Evolutionary conservation across 1,284 basidiomycete species (phyloP), one percentile per base, ranked within the genome.

Genomic region (Cryptococcus sp.): DNA sequence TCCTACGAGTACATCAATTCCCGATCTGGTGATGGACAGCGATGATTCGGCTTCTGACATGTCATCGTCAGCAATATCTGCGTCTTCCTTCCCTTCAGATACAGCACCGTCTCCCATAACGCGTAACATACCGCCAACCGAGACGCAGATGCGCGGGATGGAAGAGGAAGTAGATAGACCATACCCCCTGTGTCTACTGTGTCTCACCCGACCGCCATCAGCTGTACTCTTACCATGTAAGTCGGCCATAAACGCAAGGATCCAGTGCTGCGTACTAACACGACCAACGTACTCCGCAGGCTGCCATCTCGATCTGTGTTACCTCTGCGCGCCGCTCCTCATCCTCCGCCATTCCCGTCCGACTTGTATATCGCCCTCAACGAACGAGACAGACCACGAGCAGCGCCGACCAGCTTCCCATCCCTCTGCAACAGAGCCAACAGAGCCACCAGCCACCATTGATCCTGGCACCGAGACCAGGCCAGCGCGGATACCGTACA

Each of bases 251-350:
- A n/a, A 16, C 19, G 3, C 53, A 47, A n/a, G 23, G 19, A n/a
- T 25, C 25, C 19, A 31, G 16, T 48, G 22, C 22, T 39, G 20
- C 20, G 8, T 40, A 42, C 55, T 57, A 15, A 60, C 25, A 16
- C 25, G n/a, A 45, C 44, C 25, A 46, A 11, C 17, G 5, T 41
- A 2, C 4, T 10, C 50, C 0, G 22, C 62, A 72, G 72, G 72
- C 58, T 72, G 69, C 52, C 73, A 75, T 54, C 61, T 75, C 23
- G 73, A 75, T 52, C 62, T 75, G 27, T 75, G 73, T 55, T 58
- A 72, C 56, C 61, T 75, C 35, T 75, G 73, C 47, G 73, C 70
- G 1, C 73, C 73, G 15, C 58, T 70, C 10, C 62, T 75, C 5
- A 62, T 73, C 41, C 47, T 50, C 20, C 51, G 48, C 38, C 57